Percentiles rank a stretch among this genome's conserved stretches.
Conservation (phyloP, 805 yeast genomes). For the Zygoascus flipseniorum region DNA sequence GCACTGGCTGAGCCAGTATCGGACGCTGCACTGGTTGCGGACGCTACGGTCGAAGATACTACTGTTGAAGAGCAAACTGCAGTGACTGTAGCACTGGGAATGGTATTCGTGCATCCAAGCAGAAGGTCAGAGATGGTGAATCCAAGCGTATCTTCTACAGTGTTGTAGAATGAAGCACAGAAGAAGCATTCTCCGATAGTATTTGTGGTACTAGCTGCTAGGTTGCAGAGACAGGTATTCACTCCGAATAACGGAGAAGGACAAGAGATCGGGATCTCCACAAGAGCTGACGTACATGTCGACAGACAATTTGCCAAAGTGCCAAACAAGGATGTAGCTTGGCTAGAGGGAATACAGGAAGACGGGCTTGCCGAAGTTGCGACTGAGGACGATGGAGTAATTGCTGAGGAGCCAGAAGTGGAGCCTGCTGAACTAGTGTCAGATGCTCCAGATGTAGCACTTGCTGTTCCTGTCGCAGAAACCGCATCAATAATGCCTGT, state of each 20-base stretch:
- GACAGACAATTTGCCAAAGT: slow-evolving; percentile 8
- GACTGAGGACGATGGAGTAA: too few species aligned
- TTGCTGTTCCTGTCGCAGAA: too few species aligned
- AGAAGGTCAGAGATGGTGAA: neutral
- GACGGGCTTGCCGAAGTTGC: too few species aligned
- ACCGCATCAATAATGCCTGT: too few species aligned
- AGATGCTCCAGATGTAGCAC: too few species aligned
- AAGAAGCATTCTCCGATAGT: neutral
- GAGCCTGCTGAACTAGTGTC: too few species aligned
- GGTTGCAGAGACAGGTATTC: neutral
- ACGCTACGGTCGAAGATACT: neutral
- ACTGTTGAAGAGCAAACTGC: neutral
- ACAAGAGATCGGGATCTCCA: neutral
- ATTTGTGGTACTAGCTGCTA: neutral
- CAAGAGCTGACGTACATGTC: slow-evolving; percentile 6
- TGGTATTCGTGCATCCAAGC: neutral
- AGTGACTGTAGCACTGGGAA: too few species aligned
- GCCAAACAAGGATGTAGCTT: slow-evolving; percentile 6
- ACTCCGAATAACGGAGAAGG: neutral
- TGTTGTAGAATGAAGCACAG: neutral
- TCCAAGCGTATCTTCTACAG: neutral
- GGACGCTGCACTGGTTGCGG: slow-evolving; percentile 1
- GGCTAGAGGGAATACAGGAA: slow-evolving; percentile 3
- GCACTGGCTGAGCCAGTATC: slow-evolving; percentile 4
- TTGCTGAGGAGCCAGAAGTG: too few species aligned